phyloP scores from a whole-genome alignment of 768 basidiomycete genomes.

The Trametes sanguinea region DNA sequence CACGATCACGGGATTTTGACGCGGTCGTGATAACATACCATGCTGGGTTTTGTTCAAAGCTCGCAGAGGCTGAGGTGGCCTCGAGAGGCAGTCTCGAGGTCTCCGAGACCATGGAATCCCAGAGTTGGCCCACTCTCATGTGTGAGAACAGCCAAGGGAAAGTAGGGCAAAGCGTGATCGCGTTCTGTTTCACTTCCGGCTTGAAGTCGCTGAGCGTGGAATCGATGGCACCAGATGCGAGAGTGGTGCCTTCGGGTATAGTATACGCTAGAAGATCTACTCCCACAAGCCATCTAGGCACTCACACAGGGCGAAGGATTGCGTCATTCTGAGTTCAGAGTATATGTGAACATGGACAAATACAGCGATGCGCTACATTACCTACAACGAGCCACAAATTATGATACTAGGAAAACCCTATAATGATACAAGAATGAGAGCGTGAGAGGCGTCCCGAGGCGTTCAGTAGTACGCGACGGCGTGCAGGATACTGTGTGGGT shows the following conservation, averaged over 20 bases:
- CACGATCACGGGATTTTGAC: conserved; percentile 15
- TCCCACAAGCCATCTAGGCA: not conserved
- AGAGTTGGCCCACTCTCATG: too few relatives aligned
- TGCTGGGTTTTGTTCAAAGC: too few relatives aligned
- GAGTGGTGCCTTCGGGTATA: not conserved
- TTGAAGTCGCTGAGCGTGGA: not conserved
- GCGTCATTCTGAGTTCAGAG: conserved; percentile 4
- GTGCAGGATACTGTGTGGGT: conserved; percentile 90
- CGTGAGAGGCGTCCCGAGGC: not conserved
- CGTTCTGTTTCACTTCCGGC: not conserved
- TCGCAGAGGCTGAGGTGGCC: too few relatives aligned
- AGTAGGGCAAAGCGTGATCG: not conserved
- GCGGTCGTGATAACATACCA: not conserved
- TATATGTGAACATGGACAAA: not conserved
- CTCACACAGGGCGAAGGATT: conserved; percentile 11
- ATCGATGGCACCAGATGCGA: not conserved
- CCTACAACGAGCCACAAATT: not conserved
- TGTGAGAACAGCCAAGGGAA: too few relatives aligned
- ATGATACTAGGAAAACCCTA: not conserved
- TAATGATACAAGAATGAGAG: conserved; percentile 11
- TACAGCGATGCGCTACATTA: conserved; percentile 6
- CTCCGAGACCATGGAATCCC: too few relatives aligned
- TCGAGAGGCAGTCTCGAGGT: too few relatives aligned
- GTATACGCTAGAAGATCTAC: not conserved
- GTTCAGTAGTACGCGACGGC: conserved; percentile 86